These are phyloP conservation scores for Arthroderma sp. DNA, from an alignment of 2,329 filamentous ascomycete genomes.

Conservation along the genomic window DNA sequence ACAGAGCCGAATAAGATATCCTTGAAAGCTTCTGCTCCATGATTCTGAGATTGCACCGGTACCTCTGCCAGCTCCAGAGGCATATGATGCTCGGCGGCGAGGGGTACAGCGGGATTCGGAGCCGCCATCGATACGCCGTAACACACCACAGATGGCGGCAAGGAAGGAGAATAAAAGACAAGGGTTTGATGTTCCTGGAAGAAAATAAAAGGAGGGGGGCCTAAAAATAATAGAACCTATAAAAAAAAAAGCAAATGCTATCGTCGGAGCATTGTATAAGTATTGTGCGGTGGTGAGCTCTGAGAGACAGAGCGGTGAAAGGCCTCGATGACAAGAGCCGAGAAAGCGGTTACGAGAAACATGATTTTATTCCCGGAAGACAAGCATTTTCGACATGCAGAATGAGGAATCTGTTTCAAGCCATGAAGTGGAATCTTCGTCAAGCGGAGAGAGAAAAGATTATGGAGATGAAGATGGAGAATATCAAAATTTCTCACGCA, in stretches of 20 bases:
- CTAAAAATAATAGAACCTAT: neutral
- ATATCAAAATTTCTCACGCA: no score
- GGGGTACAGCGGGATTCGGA: neutral
- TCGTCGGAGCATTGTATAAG: slow-evolving; percentile 18
- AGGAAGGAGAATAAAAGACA: no score
- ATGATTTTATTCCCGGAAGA: no score
- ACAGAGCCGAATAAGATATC: slow-evolving; percentile 83
- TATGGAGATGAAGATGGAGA: no score
- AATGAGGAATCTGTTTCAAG: no score
- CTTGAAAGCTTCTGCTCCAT: slow-evolving; percentile 58
- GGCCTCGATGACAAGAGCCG: neutral
- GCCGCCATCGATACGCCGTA: neutral
- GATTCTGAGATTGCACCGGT: slow-evolving; percentile 22
- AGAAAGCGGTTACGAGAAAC: no score
- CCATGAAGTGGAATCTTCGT: no score
- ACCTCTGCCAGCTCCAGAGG: slow-evolving; percentile 28
- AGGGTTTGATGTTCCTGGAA: neutral
- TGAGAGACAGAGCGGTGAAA: neutral
- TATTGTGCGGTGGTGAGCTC: neutral
- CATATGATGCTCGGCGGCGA: slow-evolving; percentile 19
- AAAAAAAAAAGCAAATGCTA: slow-evolving; percentile 9
- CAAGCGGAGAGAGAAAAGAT: no score
- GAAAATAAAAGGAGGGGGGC: neutral
- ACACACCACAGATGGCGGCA: no score
- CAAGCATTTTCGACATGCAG: no score